Evolutionary conservation across 208 protist species (phyloP), one percentile per base, ranked within the genome.

Genomic region (Endotrypanum monterogeii): DNA sequence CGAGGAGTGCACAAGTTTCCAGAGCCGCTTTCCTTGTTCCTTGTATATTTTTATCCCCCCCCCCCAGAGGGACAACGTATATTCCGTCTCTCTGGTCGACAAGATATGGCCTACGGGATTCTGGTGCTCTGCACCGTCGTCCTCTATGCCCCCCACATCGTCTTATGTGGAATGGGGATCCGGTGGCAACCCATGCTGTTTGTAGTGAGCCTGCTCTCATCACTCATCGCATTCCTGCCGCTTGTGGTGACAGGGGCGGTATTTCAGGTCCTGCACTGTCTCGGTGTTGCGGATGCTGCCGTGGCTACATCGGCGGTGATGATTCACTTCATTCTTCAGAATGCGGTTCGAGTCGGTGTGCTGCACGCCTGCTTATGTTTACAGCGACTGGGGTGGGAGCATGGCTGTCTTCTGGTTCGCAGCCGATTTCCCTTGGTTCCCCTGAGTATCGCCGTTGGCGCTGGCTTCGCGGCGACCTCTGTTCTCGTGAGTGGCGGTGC

Each of bases 391-490:
- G 75, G 80, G 28, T 76, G 80, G 35, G 12, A 52, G 1, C 37
- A 79, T 9, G 55, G 79, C 18, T 83, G 83, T 60, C 65, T 90
- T 41, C 55, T 94, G 28, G 79, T 88, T 35, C 68, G 63, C 44
- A 83, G 81, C 54, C 67, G 69, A 51, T 82, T 80, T 55, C 86
- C 87, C 23, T 76, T 91, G 57, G 80, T 82, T 8, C 63, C 77
- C 2, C 69, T 90, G 23, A 82, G 80, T 56, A 74, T 82, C 9
- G 83, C 90, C 37, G 70, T 89, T 6, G 90, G 90, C 9, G 68
- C 81, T 18, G 90, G 90, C 35, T 89, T 88, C 60, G 87, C 80
- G 1, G 48, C 73, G 25, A 72, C 81, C 1, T 83, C 86, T n/a
- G 56, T 80, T n/a, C 28, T 87, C 25, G 69, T 84, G 1, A 74